Evolutionary conservation across 371 early-diverging fungal species (phyloP).

Genomic region (Mucor indicus): DNA sequence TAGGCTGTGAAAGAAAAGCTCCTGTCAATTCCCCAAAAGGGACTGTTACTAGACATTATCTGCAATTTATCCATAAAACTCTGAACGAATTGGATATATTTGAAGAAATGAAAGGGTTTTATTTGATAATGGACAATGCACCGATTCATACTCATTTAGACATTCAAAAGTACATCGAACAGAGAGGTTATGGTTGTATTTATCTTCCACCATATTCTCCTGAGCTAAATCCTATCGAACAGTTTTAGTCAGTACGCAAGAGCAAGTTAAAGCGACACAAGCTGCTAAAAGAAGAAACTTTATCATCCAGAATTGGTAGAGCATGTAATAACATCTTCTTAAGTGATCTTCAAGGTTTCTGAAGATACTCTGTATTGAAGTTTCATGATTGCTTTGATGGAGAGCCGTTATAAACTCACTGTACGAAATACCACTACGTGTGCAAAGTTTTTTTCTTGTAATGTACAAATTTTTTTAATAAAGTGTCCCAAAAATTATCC

Average conservation of each 20-base stretch:
- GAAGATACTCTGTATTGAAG: constrained; percentile 9
- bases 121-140: constrained; percentile 21
- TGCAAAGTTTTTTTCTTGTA: constrained; percentile 2
- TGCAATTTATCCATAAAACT: constrained; percentile 5
- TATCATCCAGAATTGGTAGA: constrained; percentile 2
- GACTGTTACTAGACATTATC: constrained; percentile 17
- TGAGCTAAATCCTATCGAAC: constrained; percentile 17
- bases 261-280: constrained; percentile 7
- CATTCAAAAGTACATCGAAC: constrained; percentile 11
- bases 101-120: constrained; percentile 11
- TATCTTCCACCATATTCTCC: constrained; percentile 21
- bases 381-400: constrained; percentile 13
- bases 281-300: constrained; percentile 10
- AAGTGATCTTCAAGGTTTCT: constrained; percentile 9
- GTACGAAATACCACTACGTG: constrained; percentile 2
- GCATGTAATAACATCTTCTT: constrained; percentile 3
- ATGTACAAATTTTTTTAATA: constrained; percentile 1
- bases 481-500: background rate
- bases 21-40: too few relatives aligned
- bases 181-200: constrained; percentile 18
- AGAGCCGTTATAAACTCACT: constrained; percentile 5
- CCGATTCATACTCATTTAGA: constrained; percentile 11
- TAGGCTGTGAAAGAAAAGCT: too few relatives aligned
- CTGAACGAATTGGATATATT: constrained; percentile 9
- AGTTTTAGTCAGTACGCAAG: constrained; percentile 18